These are phyloP conservation scores for Cutaneotrichosporon curvatum DNA, from an alignment of 1,284 basidiomycete genomes.

Conservation along the genomic window DNA sequence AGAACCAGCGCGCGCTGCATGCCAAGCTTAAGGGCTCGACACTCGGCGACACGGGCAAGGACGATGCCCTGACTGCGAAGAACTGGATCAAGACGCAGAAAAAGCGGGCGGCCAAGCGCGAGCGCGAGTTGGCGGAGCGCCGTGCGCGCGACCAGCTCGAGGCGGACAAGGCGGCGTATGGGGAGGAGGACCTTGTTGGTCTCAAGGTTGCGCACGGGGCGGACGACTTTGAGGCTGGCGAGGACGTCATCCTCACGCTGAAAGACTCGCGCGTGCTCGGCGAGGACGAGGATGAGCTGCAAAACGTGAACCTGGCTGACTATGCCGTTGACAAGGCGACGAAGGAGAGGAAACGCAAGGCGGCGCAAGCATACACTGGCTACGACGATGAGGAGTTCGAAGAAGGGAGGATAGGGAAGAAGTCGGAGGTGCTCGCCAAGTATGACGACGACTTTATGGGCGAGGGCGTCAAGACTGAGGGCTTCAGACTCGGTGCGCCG, in stretches of 20 bases:
- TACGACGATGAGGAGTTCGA: slow-evolving; percentile 92
- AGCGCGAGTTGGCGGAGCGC: slow-evolving; percentile 64
- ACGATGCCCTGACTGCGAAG: slow-evolving; percentile 54
- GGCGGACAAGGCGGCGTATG: slow-evolving; percentile 70
- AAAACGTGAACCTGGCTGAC: slow-evolving; percentile 88
- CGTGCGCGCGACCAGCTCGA: slow-evolving; percentile 69
- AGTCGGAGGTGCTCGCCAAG: slow-evolving; percentile 78
- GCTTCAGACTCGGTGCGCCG: slow-evolving; percentile 63
- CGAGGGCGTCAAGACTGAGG: slow-evolving; percentile 53
- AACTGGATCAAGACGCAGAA: slow-evolving; percentile 85
- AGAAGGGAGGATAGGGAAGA: slow-evolving; percentile 62
- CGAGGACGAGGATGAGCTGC: slow-evolving; percentile 95
- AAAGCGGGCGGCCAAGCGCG: slow-evolving; percentile 78
- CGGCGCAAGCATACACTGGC: slow-evolving; percentile 75
- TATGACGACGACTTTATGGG: slow-evolving; percentile 81
- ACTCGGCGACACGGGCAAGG: slow-evolving; percentile 69
- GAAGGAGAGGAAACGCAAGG: slow-evolving; percentile 77
- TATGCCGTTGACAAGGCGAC: slow-evolving; percentile 60
- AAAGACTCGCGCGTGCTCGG: slow-evolving; percentile 91
- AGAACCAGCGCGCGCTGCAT: slow-evolving; percentile 59
- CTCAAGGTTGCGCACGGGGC: slow-evolving; percentile 94
- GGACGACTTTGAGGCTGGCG: slow-evolving; percentile 82
- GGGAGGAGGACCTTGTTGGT: slow-evolving; percentile 72
- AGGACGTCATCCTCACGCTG: slow-evolving; percentile 89
- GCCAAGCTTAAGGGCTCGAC: slow-evolving; percentile 82